These are phyloP conservation scores for Medicago lupulina DNA, from an alignment of 306 rosid species.

Conservation along the genomic window DNA sequence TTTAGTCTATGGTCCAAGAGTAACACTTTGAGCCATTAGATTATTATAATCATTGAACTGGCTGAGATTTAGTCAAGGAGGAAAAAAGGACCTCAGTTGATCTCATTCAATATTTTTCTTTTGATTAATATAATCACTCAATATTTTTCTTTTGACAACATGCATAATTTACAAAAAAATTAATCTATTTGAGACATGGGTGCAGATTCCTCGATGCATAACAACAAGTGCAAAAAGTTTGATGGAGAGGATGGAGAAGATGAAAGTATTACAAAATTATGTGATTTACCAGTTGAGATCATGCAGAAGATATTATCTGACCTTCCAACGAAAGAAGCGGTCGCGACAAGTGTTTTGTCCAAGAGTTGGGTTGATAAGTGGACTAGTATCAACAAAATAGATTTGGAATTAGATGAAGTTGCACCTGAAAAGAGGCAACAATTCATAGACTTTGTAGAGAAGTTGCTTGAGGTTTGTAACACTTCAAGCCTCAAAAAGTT, in stretches of 20 bases:
- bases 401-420: background rate
- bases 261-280: background rate
- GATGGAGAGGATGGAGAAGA: background rate
- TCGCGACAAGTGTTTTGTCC: background rate
- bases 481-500: background rate
- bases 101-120: too few species aligned
- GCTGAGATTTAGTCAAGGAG: too few species aligned
- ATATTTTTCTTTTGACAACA: background rate
- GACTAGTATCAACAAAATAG: background rate
- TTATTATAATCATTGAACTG: too few species aligned
- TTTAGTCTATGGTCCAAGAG: too few species aligned
- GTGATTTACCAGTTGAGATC: background rate
- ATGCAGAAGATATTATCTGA: background rate
- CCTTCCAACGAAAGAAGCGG: background rate
- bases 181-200: background rate
- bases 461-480: background rate
- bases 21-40: too few species aligned
- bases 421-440: background rate
- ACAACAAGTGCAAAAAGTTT: background rate
- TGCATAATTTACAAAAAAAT: background rate
- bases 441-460: background rate
- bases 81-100: too few species aligned
- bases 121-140: too few species aligned
- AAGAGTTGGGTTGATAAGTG: background rate
- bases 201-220: background rate